Evolutionary conservation across 495 filamentous ascomycete species (phyloP), one percentile per base, ranked within the genome.

Genomic region (Collariella sp.): DNA sequence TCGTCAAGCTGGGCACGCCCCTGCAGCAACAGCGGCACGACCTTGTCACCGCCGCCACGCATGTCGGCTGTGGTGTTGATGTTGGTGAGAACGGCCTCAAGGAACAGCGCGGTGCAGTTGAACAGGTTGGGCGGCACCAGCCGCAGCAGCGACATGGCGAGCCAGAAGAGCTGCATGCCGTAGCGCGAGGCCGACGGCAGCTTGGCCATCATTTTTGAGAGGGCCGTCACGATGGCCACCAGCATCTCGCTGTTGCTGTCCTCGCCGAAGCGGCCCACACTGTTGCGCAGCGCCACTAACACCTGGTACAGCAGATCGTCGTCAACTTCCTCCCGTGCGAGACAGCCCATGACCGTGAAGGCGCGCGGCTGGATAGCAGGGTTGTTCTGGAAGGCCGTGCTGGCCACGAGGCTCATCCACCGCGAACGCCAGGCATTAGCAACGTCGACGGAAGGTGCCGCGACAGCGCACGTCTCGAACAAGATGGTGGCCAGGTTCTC

Each of bases 171-270:
- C 60, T 85, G 82, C n/a, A 82, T 62, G 2, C 80, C 79, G 62
- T 85, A 85, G 23, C 82, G 76, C 24, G 80, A 84, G 1, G 79
- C 73, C 18, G 77, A 72, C 15, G 80, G 78, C 24, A 85, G 72
- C 60, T 85, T 84, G 34, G 76, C 75, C 72, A 84, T 83, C 80
- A 85, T 83, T 64, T 85, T 85, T 31, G 82, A 82, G 23, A 85
- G 62, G 19, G 77, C 75, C 12, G 78, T 82, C 12, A 84, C 72
- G 52, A 85, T 83, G 20, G 80, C 74, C n/a, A 80, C 76, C 31
- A 85, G 73, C 80, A 85, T 83, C 48, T 85, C 82, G 60, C 72
- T 75, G 60, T 79, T 80, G 46, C 68, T 74, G 24, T 79, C 80
- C 51, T 82, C 78, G 15, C 76, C 71, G 58, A 83, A 84, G 19